phyloP scores from a whole-genome alignment of 139 green algal species.

The Asterochloris erici region DNA sequence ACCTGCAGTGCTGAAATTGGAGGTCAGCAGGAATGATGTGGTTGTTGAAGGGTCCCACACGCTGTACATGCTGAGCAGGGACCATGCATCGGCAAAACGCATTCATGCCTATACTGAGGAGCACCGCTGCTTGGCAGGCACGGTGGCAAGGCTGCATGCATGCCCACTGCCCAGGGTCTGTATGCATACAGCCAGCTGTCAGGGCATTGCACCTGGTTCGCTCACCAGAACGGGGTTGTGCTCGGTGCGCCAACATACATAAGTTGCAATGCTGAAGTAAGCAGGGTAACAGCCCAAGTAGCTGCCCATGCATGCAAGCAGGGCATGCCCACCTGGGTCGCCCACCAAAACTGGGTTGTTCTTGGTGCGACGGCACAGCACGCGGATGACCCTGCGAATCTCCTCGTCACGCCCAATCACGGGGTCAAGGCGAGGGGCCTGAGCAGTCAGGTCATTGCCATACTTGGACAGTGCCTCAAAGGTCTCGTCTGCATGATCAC shows the following conservation, averaged over 20 bases:
- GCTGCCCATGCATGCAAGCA: too few species aligned
- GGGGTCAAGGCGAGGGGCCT: slow-evolving; percentile 86
- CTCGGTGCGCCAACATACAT: too few species aligned
- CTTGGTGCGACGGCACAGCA: slow-evolving; percentile 93
- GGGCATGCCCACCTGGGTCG: slow-evolving; percentile 64
- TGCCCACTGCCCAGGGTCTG: too few species aligned
- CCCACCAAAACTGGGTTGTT: slow-evolving; percentile 98
- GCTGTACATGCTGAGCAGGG: neutral
- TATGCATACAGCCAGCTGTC: too few species aligned
- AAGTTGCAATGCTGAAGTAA: too few species aligned
- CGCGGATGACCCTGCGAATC: slow-evolving; percentile 82
- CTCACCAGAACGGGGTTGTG: too few species aligned
- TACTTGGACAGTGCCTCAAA: slow-evolving; percentile 93
- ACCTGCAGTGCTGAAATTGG: slow-evolving; percentile 7
- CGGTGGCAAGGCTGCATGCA: too few species aligned
- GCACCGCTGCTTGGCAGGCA: too few species aligned
- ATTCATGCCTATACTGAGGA: too few species aligned
- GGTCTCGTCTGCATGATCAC: slow-evolving; percentile 57
- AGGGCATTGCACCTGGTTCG: too few species aligned
- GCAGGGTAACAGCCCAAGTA: too few species aligned
- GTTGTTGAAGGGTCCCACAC: neutral
- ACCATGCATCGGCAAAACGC: too few species aligned
- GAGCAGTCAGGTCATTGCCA: slow-evolving; percentile 87
- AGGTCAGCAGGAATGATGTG: neutral
- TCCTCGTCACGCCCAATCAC: slow-evolving; percentile 47